Evolutionary conservation across 2,329 filamentous ascomycete species (phyloP), one percentile per base, ranked within the genome.

Genomic region (Nothophoma quercina): DNA sequence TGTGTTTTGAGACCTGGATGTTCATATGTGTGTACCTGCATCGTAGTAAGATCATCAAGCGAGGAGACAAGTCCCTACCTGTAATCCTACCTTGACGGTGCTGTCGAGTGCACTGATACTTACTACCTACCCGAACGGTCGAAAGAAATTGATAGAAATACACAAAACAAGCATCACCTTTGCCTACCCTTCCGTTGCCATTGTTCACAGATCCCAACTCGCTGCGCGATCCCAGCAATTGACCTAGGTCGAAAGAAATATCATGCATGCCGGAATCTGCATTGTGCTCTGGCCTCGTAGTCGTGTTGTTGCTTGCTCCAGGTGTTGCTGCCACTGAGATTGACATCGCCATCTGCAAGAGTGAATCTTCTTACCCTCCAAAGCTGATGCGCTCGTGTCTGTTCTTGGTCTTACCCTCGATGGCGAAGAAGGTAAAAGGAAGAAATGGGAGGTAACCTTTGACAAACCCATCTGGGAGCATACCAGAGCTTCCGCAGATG

Each of bases 391-490:
- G 36, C 25, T 30, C 7, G 23, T 43, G 51, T 53, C 46, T 30
- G 44, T 51, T 59, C 54, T 56, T 60, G 56, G 54, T 69, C 71
- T 73, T 73, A 74, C 70, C 69, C 69, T 71, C 66, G 56, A 55
- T 58, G 68, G 61, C 61, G 59, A 59, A 62, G 62, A 67, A 64
- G 69, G 63, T 62, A 63, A 64, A 64, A 59, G 53, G 64, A 65
- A 66, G 60, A 62, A 67, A 69, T 59, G 60, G 63, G 63, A 68
- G 58, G 62, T 69, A 72, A 68, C 69, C 69, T 70, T 67, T 64
- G 67, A 73, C 71, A 74, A 74, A 74, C 71, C 71, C 65, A 65
- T 66, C 51, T 46, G 54, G 44, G 55, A 60, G 52, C 38, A n/a
- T 55, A 39, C 49, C 23, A 22, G 39, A 58, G 59, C 55, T 48